phyloP scores from a whole-genome alignment of 495 filamentous ascomycete genomes.

The Aspergillus bridgeri region DNA sequence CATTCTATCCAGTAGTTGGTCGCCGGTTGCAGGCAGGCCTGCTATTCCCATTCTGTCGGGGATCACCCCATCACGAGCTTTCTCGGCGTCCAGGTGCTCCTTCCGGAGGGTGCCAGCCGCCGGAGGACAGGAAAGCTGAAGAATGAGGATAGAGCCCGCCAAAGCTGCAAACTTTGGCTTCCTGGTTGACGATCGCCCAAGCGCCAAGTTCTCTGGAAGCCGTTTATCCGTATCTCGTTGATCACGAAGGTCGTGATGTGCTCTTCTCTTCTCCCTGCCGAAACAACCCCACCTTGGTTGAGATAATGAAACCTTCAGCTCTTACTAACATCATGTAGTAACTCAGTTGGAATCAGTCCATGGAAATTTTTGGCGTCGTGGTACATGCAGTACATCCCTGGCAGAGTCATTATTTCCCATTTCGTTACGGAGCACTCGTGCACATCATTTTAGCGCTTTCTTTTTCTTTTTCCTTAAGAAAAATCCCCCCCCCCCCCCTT shows the following conservation, averaged over 20 bases:
- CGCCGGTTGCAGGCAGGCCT: background rate
- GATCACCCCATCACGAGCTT: background rate
- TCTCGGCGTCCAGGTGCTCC: no score
- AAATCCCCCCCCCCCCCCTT: no score
- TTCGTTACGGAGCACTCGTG: background rate
- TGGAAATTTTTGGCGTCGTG: background rate
- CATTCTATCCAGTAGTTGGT: background rate
- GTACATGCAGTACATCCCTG: background rate
- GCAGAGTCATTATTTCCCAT: background rate
- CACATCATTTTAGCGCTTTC: background rate
- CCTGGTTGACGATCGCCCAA: background rate
- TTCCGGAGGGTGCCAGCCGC: no score
- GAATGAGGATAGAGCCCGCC: background rate
- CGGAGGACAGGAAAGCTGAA: background rate
- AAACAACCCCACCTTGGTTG: slow-evolving; percentile 8
- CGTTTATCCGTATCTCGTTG: slow-evolving; percentile 6
- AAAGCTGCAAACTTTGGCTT: background rate
- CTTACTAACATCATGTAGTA: background rate
- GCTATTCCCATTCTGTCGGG: background rate
- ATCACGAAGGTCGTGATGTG: background rate
- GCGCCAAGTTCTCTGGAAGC: slow-evolving; percentile 6
- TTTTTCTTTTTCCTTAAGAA: background rate
- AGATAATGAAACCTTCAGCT: slow-evolving; percentile 9
- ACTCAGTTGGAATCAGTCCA: slow-evolving; percentile 1
- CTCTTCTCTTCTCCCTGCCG: background rate